Base-by-base conservation (phyloP, 208 protist genomes). In the Acanthamoeba divionensis region DNA sequence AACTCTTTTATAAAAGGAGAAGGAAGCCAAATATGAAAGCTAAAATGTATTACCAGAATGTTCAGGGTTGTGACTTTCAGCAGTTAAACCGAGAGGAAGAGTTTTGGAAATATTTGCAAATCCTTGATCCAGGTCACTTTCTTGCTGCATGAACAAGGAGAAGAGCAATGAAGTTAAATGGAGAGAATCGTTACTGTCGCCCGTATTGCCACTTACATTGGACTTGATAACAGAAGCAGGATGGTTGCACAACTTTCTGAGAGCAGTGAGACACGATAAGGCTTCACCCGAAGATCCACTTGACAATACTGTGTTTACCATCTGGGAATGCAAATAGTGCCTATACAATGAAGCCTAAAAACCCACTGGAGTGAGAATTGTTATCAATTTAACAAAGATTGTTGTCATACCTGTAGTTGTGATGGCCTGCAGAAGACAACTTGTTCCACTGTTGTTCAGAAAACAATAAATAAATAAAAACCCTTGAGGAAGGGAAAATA, bases 231-330 rank as follows among this genome's bases (percentile, higher is more conserved):
- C 67, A 21, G 57, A 26, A 18, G 41, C 44, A 0, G 79, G 79
- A 31, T 87, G 79, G 24, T 87, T 87, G 41, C 79, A 87, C 12
- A 87, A 60, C 79, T 87, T 87, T 52, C 79, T 52, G 13, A 87
- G 38, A 1, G 79, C 63, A 4, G 67, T 87, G 29, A 87, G 66
- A 31, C 79, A 87, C 9, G 79, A 87, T 13, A 87, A 12, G 2
- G 79, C 79, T 0, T 24, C 36, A 33, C 55, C 79, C 31, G 29
- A 29, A 26, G 63, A 41, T 33, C 57, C 79, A 24, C 55, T 31
- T 1, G 55, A 52, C 10, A 87, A 44, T 24, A 87, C 79, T 8
- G 79, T 48, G 36, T 31, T 52, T 24, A 87, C 79, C 50, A 67
- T 48, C 55, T 36, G 45, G 13, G 79, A 87, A 8, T 60, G 79